Conservation (phyloP, 2,329 filamentous ascomycete species). For the Xylariales sp. region DNA sequence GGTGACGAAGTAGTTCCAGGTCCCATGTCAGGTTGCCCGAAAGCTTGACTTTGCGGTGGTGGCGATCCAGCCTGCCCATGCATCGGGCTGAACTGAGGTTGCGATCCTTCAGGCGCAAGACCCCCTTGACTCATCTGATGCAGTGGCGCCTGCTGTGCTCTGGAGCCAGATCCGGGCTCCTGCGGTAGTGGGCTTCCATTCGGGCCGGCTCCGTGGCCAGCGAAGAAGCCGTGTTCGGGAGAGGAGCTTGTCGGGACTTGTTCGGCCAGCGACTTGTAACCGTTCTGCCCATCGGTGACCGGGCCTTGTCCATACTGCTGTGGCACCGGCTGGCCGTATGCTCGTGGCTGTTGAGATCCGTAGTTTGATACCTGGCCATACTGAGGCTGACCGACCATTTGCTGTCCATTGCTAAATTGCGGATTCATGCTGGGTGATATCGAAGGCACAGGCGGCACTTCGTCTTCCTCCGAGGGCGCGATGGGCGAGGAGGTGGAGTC, state of each 20-base stretch:
- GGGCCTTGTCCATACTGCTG: constrained; percentile 10
- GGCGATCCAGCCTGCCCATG: constrained; percentile 12
- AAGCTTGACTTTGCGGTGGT: constrained; percentile 18
- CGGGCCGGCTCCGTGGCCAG: not conserved
- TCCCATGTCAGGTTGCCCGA: constrained; percentile 15
- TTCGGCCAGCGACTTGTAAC: constrained; percentile 6
- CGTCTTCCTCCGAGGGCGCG: constrained; percentile 18
- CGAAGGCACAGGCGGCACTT: constrained; percentile 14
- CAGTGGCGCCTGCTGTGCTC: constrained; percentile 12
- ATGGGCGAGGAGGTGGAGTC: constrained; percentile 20
- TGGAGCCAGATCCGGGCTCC: constrained; percentile 6
- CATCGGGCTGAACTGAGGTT: constrained; percentile 17
- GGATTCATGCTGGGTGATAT: constrained; percentile 3
- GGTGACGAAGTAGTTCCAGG: constrained; percentile 9
- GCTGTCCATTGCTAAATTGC: not conserved
- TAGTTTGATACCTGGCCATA: not conserved
- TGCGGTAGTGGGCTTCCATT: constrained; percentile 1
- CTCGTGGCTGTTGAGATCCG: constrained; percentile 3
- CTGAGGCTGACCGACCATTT: not conserved
- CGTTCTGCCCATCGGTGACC: constrained; percentile 13
- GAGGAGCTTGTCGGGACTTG: not conserved
- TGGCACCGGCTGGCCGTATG: constrained; percentile 14
- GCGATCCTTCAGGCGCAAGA: constrained; percentile 13
- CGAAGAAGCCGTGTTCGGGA: constrained; percentile 10
- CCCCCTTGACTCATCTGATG: constrained; percentile 18